Conservation (phyloP, 139 green algal genomes). For the Pycnococcus provasolii region DNA sequence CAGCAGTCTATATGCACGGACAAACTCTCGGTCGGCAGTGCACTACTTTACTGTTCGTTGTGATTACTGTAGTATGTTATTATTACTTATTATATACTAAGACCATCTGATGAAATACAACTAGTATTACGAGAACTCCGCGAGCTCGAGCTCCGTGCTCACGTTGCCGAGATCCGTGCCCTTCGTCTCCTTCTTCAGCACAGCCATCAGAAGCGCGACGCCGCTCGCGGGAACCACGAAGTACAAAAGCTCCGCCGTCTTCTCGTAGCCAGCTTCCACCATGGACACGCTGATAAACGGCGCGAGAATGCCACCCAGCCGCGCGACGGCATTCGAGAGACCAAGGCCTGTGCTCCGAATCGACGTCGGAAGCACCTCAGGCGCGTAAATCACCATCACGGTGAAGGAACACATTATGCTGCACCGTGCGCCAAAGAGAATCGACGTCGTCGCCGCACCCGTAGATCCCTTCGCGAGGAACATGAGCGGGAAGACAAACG, state of each 20-base stretch:
- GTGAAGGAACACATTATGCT: constrained; percentile 54
- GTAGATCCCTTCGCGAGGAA: constrained; percentile 17
- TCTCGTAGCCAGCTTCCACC: neutral
- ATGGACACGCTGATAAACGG: constrained; percentile 1
- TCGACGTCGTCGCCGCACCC: constrained; percentile 7
- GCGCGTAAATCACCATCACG: constrained; percentile 58
- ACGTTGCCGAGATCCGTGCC: no score
- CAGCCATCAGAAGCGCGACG: no score
- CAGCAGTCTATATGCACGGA: no score
- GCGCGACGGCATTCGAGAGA: neutral
- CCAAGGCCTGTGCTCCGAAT: constrained; percentile 32
- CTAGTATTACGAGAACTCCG: no score
- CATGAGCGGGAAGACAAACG: neutral
- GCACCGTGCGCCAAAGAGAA: constrained; percentile 49
- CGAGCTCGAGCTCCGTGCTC: no score
- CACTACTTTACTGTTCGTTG: no score
- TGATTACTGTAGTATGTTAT: no score
- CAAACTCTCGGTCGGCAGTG: no score
- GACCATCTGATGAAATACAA: no score
- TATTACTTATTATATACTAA: no score
- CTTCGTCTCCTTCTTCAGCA: no score
- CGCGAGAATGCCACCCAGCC: constrained; percentile 4
- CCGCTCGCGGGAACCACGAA: neutral
- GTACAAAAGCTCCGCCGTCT: neutral
- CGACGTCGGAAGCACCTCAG: constrained; percentile 63